phyloP scores from a whole-genome alignment of 2,329 filamentous ascomycete genomes.

The Phialophora expanda region DNA sequence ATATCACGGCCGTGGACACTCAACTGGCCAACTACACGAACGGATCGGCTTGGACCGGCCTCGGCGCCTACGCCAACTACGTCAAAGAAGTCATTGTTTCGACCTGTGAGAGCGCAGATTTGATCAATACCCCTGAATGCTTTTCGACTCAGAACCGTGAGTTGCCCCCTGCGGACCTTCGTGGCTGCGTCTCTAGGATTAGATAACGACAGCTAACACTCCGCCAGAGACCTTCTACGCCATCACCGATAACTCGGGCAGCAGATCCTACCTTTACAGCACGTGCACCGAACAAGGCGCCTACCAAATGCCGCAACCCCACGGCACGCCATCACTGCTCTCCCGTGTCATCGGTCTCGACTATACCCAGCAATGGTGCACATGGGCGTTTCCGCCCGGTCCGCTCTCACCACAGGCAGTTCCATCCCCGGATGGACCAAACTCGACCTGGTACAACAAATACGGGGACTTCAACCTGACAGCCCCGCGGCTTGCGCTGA shows the following conservation, averaged over 20 bases:
- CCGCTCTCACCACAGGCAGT: constrained; percentile 39
- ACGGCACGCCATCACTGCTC: constrained; percentile 50
- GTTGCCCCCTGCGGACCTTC: background rate
- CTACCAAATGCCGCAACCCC: constrained; percentile 55
- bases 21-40: constrained; percentile 56
- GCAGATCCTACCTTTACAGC: constrained; percentile 58
- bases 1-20: constrained; percentile 54
- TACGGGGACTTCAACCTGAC: constrained; percentile 57
- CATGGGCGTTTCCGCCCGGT: constrained; percentile 59
- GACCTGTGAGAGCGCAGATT: constrained; percentile 50
- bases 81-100: constrained; percentile 55
- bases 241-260: constrained; percentile 48
- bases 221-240: constrained; percentile 50
- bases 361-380: constrained; percentile 63
- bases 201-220: background rate
- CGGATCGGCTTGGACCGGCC: constrained; percentile 57
- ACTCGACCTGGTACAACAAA: constrained; percentile 51
- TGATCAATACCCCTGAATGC: constrained; percentile 47
- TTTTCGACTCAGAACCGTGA: constrained; percentile 52
- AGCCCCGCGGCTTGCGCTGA: constrained; percentile 57
- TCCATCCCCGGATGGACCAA: constrained; percentile 48
- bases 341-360: constrained; percentile 54
- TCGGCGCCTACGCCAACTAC: constrained; percentile 60
- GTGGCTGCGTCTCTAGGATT: background rate
- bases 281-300: constrained; percentile 55